Conservation (phyloP, 805 yeast genomes). For the Candida broadrunensis region DNA sequence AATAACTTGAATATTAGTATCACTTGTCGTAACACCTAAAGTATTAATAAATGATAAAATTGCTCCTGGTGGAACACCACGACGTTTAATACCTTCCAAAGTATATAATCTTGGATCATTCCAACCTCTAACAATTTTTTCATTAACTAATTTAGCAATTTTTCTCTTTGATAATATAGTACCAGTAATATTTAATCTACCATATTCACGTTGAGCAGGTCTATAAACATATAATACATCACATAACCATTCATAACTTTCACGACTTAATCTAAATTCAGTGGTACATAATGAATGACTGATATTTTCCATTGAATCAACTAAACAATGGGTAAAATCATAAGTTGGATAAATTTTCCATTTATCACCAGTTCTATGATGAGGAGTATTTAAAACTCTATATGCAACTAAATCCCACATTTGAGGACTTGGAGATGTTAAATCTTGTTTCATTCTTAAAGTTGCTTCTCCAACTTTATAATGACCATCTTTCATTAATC, state of each 20-base stretch:
- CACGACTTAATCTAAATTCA: slow-evolving; percentile 88
- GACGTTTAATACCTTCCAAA: slow-evolving; percentile 88
- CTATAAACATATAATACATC: slow-evolving; percentile 92
- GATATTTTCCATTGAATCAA: slow-evolving; percentile 94
- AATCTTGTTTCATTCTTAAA: slow-evolving; percentile 94
- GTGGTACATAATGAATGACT: slow-evolving; percentile 96
- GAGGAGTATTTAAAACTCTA: slow-evolving; percentile 87
- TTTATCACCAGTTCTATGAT: slow-evolving; percentile 93
- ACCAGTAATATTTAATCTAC: slow-evolving; percentile 92
- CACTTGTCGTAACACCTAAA: slow-evolving; percentile 92
- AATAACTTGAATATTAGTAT: slow-evolving; percentile 84
- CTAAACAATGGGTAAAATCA: slow-evolving; percentile 98
- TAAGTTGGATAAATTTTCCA: slow-evolving; percentile 99
- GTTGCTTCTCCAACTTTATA: slow-evolving; percentile 91
- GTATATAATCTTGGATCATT: slow-evolving; percentile 97
- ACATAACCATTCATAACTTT: slow-evolving; percentile 97
- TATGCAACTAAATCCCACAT: slow-evolving; percentile 99
- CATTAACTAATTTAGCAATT: slow-evolving; percentile 87
- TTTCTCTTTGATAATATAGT: slow-evolving; percentile 93
- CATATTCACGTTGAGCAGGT: slow-evolving; percentile 99
- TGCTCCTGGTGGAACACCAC: slow-evolving; percentile 99
- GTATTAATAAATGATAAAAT: slow-evolving; percentile 90
- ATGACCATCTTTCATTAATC: slow-evolving; percentile 88
- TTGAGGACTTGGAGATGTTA: slow-evolving; percentile 89
- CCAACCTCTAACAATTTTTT: slow-evolving; percentile 87